phyloP scores from a whole-genome alignment of 805 yeast species.

The Candida vaughaniae region DNA sequence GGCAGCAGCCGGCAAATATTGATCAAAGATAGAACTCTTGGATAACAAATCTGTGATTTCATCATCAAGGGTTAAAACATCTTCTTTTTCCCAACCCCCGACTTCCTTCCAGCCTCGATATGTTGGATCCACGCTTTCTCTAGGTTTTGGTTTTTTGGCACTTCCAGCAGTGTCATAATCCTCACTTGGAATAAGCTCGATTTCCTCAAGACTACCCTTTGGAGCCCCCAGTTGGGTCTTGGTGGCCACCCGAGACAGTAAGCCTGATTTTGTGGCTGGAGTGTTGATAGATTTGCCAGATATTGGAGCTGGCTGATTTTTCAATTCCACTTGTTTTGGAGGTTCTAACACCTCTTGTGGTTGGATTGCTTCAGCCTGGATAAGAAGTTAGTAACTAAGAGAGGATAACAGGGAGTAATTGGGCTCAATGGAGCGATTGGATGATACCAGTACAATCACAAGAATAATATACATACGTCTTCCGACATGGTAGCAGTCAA shows the following conservation, averaged over 20 bases:
- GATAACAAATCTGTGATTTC: slow-evolving; percentile 68
- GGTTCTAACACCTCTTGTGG: slow-evolving; percentile 16
- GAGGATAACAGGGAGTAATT: neutral
- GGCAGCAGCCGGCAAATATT: slow-evolving; percentile 66
- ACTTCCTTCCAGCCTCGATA: slow-evolving; percentile 94
- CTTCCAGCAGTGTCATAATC: slow-evolving; percentile 34
- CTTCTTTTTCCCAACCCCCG: slow-evolving; percentile 78
- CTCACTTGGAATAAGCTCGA: slow-evolving; percentile 31
- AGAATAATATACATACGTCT: slow-evolving; percentile 9
- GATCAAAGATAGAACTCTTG: slow-evolving; percentile 71
- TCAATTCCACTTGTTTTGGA: slow-evolving; percentile 12
- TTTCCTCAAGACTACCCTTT: slow-evolving; percentile 4
- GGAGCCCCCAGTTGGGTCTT: slow-evolving; percentile 1
- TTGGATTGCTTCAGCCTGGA: slow-evolving; percentile 6
- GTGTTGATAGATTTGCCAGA: slow-evolving; percentile 7
- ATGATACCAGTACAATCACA: neutral
- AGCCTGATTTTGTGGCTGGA: slow-evolving; percentile 2
- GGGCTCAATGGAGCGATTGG: slow-evolving; percentile 1
- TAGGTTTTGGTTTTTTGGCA: slow-evolving; percentile 37
- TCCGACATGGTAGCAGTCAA: slow-evolving; percentile 8
- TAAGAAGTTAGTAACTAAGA: slow-evolving; percentile 7
- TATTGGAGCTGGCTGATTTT: slow-evolving; percentile 13
- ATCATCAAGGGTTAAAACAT: slow-evolving; percentile 64
- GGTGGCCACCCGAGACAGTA: slow-evolving; percentile 7
- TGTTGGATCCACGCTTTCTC: slow-evolving; percentile 61